Conservation (phyloP, 139 green algal genomes). For the Ettlia oleoabundans region DNA sequence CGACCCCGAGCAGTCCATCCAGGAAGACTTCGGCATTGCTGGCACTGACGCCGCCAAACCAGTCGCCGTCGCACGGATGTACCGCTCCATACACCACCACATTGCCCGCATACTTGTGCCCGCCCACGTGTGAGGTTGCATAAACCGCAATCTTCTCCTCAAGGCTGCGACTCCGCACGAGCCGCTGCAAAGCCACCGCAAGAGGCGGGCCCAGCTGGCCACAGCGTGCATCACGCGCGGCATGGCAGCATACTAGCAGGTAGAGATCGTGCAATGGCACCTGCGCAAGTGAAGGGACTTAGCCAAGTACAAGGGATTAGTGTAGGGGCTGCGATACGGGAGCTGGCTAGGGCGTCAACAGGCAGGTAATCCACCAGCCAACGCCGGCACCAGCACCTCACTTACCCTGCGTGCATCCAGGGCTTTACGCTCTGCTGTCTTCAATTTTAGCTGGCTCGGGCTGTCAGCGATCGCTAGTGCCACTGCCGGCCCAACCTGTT, state of each 20-base stretch:
- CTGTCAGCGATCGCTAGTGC: background rate
- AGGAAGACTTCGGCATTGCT: slow-evolving; percentile 45
- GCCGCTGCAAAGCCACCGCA: slow-evolving; percentile 11
- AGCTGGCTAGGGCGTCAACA: no score
- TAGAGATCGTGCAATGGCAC: background rate
- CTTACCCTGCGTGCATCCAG: background rate
- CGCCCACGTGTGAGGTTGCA: slow-evolving; percentile 27
- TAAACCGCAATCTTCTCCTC: slow-evolving; percentile 39
- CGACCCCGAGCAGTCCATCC: slow-evolving; percentile 25
- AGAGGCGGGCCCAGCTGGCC: slow-evolving; percentile 46
- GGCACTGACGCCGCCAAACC: slow-evolving; percentile 55
- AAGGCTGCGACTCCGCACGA: slow-evolving; percentile 9
- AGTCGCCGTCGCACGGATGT: slow-evolving; percentile 57
- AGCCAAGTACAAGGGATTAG: background rate
- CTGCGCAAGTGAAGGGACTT: background rate
- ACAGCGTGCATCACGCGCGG: slow-evolving; percentile 50
- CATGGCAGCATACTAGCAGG: slow-evolving; percentile 59
- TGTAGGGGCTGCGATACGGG: background rate
- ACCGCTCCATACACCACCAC: slow-evolving; percentile 50
- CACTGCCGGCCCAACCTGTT: slow-evolving; percentile 23
- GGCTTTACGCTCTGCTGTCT: background rate
- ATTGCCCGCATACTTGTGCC: slow-evolving; percentile 60
- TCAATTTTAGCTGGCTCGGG: background rate
- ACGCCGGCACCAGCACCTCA: background rate
- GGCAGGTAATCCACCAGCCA: no score